Percentiles rank a stretch among this genome's conserved stretches.
Conservation (phyloP, 1,139 yeast genomes). For the Yamadazyma taylorii region DNA sequence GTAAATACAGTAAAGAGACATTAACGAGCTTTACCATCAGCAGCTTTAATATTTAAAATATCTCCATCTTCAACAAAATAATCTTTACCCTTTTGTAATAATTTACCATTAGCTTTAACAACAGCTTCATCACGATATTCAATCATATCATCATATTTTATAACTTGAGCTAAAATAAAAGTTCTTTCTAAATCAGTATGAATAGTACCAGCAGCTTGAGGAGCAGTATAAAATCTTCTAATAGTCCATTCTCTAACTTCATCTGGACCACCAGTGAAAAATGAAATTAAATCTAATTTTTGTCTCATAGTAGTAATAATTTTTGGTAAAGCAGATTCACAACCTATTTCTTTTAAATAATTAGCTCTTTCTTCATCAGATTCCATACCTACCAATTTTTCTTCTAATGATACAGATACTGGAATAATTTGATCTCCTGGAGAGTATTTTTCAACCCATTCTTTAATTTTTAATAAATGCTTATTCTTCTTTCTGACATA, state of each 20-base stretch:
- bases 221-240: conserved; percentile 81
- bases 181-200: conserved; percentile 61
- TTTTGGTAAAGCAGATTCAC: conserved; percentile 85
- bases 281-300: conserved; percentile 77
- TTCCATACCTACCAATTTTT: conserved; percentile 85
- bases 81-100: conserved; percentile 93
- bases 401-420: conserved; percentile 89
- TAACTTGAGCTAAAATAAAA: conserved; percentile 50
- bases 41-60: conserved; percentile 90
- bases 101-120: conserved; percentile 92
- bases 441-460: conserved; percentile 93
- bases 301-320: conserved; percentile 82
- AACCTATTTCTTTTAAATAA: conserved; percentile 84
- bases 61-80: conserved; percentile 84
- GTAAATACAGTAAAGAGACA: background rate
- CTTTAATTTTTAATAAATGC: conserved; percentile 85
- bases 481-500: conserved; percentile 97
- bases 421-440: conserved; percentile 97
- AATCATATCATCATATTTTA: conserved; percentile 53
- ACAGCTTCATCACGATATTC: conserved; percentile 79
- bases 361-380: conserved; percentile 89
- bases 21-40: conserved; percentile 84
- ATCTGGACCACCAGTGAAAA: conserved; percentile 82
- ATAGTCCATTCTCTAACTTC: conserved; percentile 91
- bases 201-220: conserved; percentile 87